phyloP scores from a whole-genome alignment of 148 eudicot genomes.

The Fallopia convolvulus region DNA sequence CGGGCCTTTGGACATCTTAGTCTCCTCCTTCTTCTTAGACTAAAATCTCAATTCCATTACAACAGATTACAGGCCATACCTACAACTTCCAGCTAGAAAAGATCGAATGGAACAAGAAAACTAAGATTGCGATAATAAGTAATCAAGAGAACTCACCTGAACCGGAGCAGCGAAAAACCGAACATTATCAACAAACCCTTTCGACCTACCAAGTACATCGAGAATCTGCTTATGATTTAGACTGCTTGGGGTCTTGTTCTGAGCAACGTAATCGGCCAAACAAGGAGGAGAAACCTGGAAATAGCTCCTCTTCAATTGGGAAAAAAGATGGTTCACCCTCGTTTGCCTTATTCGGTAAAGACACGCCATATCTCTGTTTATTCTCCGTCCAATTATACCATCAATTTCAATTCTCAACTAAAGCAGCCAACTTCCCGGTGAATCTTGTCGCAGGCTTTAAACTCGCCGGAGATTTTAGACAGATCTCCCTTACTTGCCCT shows the following conservation, averaged over 20 bases:
- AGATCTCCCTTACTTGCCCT: neutral
- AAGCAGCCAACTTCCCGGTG: neutral
- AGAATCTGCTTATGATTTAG: slow-evolving; percentile 12
- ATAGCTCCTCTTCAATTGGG: slow-evolving; percentile 30
- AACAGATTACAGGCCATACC: neutral
- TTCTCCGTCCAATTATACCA: neutral
- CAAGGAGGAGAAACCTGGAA: slow-evolving; percentile 18
- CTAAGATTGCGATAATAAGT: slow-evolving; percentile 2
- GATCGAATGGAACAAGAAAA: neutral
- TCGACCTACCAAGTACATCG: slow-evolving; percentile 4
- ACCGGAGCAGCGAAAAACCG: slow-evolving; percentile 69
- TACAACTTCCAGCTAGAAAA: neutral
- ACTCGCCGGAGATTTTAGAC: neutral
- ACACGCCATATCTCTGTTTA: slow-evolving; percentile 23
- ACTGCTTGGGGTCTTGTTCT: slow-evolving; percentile 7
- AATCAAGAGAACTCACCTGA: slow-evolving; percentile 36
- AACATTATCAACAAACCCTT: slow-evolving; percentile 23
- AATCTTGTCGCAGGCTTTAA: neutral
- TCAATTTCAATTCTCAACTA: neutral
- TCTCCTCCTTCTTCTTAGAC: slow-evolving; percentile 33
- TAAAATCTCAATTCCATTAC: neutral
- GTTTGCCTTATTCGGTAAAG: slow-evolving; percentile 33
- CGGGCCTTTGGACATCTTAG: slow-evolving; percentile 24
- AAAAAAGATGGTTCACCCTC: slow-evolving; percentile 22
- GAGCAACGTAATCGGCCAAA: slow-evolving; percentile 19